Percentiles rank a stretch among this genome's conserved stretches.
phyloP scores from a whole-genome alignment of 2,329 filamentous ascomycete genomes.

The Ophiostoma montium region DNA sequence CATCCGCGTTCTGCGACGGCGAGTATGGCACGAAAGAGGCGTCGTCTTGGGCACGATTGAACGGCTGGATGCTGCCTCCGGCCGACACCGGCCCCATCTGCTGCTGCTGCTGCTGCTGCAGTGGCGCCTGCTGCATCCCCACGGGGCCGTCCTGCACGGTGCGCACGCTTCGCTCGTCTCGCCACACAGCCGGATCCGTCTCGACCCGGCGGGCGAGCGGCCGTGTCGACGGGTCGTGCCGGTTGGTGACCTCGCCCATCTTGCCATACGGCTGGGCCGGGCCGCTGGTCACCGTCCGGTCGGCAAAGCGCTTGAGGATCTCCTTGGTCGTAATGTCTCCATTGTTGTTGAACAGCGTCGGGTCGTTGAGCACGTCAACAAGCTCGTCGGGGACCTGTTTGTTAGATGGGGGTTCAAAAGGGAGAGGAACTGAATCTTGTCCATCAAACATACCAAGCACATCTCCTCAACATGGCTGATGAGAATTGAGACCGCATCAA shows the following conservation, averaged over 20 bases:
- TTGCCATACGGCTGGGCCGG: constrained; percentile 45
- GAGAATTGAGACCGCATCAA: constrained; percentile 80
- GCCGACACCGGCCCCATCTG: constrained; percentile 15
- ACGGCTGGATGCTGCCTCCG: constrained; percentile 12
- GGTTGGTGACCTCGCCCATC: constrained; percentile 40
- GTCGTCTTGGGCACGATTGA: constrained; percentile 27
- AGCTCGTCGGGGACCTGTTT: constrained; percentile 82
- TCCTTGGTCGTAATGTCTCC: constrained; percentile 93
- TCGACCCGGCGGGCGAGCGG: constrained; percentile 55
- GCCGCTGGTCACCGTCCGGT: constrained; percentile 39
- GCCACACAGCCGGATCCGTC: constrained; percentile 72
- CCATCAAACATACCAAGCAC: constrained; percentile 79
- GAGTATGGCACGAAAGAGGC: constrained; percentile 28
- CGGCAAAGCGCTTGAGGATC: constrained; percentile 84
- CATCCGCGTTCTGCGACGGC: constrained; percentile 27
- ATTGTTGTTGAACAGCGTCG: constrained; percentile 62
- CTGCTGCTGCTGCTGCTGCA: not conserved
- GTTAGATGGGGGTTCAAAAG: constrained; percentile 1
- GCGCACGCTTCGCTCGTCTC: constrained; percentile 71
- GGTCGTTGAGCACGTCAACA: constrained; percentile 72
- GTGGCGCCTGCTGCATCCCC: not conserved
- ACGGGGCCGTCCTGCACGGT: constrained; percentile 46
- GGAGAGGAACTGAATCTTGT: constrained; percentile 14
- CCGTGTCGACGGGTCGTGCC: constrained; percentile 42
- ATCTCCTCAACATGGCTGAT: constrained; percentile 92